Percentiles rank a stretch among this genome's conserved stretches.
phyloP scores from a whole-genome alignment of 2,329 filamentous ascomycete genomes.

The Coniella vitis region DNA sequence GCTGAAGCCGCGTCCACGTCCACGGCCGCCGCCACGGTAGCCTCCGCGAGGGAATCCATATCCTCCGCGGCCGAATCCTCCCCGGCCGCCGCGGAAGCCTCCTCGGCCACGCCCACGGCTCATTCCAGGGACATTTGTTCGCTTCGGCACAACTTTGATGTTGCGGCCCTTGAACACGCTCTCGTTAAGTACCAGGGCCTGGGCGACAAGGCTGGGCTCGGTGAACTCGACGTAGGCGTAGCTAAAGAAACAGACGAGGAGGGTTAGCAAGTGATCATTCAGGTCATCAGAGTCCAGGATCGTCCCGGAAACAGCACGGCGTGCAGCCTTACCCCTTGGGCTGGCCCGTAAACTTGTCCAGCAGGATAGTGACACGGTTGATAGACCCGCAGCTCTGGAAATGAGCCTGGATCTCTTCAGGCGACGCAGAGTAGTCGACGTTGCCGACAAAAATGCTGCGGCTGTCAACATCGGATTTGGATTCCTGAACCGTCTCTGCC shows the following conservation, averaged over 20 bases:
- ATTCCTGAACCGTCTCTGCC: constrained; percentile 74
- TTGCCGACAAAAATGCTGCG: constrained; percentile 98
- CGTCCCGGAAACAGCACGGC: too few species aligned
- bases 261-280: constrained; percentile 12
- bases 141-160: constrained; percentile 91
- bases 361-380: constrained; percentile 92
- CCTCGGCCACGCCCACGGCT: constrained; percentile 62
- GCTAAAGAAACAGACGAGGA: constrained; percentile 37
- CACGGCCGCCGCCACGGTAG: constrained; percentile 53
- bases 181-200: constrained; percentile 77
- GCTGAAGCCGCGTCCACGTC: constrained; percentile 51
- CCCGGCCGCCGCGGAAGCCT: constrained; percentile 43
- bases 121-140: constrained; percentile 95
- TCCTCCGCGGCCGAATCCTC: constrained; percentile 47
- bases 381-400: constrained; percentile 97
- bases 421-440: constrained; percentile 93
- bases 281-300: neutral
- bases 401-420: constrained; percentile 96
- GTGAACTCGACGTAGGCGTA: constrained; percentile 80
- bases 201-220: constrained; percentile 3
- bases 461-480: constrained; percentile 91
- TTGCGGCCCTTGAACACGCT: constrained; percentile 91
- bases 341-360: constrained; percentile 98
- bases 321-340: constrained; percentile 77
- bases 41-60: constrained; percentile 34